Percentiles rank a stretch among this genome's conserved stretches.
Evolutionary conservation across 1,139 yeast species (phyloP).

Genomic region (Candida dubliniensis): DNA sequence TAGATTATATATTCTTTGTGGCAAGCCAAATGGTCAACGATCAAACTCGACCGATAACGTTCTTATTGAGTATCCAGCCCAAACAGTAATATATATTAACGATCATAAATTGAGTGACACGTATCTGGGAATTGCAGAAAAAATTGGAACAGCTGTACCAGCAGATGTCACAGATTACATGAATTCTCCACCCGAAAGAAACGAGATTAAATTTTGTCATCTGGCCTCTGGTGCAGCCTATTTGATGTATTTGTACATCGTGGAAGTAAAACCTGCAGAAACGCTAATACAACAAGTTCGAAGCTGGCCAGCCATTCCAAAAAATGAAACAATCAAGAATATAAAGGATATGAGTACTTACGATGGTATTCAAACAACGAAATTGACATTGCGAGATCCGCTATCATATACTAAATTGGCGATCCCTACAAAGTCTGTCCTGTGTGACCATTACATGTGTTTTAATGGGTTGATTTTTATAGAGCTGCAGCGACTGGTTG

Average conservation of each 20-base stretch:
- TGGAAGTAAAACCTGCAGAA: conserved; percentile 46
- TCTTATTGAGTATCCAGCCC: conserved; percentile 56
- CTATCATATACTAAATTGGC: conserved; percentile 58
- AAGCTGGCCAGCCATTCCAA: conserved; percentile 46
- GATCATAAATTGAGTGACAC: conserved; percentile 45
- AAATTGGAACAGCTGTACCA: conserved; percentile 64
- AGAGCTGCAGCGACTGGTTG: conserved; percentile 58
- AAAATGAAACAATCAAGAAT: conserved; percentile 43
- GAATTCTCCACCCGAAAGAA: conserved; percentile 27
- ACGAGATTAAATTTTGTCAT: conserved; percentile 52
- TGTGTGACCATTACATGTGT: conserved; percentile 67
- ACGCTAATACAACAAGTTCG: conserved; percentile 20
- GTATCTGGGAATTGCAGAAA: conserved; percentile 60
- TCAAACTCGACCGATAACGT: conserved; percentile 34
- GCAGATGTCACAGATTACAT: conserved; percentile 56
- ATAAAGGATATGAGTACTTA: conserved; percentile 41
- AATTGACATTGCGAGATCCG: conserved; percentile 62
- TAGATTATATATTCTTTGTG: conserved; percentile 49
- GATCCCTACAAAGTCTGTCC: conserved; percentile 57
- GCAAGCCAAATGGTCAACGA: conserved; percentile 28
- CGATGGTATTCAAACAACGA: conserved; percentile 57
- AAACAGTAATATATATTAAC: conserved; percentile 57
- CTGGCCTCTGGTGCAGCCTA: conserved; percentile 44
- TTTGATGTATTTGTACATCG: conserved; percentile 53
- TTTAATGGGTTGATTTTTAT: conserved; percentile 65